Conservation (phyloP, 2,329 filamentous ascomycete genomes). For the Cladophialophora immunda region DNA sequence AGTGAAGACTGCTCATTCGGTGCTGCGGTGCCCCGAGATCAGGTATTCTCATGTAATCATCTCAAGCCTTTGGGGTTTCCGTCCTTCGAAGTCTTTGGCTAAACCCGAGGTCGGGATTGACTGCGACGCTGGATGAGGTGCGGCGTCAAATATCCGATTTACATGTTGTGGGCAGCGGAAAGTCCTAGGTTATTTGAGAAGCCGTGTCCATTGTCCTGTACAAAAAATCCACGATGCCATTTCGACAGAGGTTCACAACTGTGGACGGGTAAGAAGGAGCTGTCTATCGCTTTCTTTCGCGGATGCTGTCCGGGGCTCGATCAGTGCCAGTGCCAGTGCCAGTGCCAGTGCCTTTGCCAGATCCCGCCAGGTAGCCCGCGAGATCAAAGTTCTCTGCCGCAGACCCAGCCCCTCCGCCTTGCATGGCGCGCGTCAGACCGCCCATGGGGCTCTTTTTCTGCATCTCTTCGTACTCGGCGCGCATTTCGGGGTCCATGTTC, state of each 20-base stretch:
- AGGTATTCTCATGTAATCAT: background rate
- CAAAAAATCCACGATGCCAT: background rate
- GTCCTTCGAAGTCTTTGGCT: background rate
- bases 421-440: slow-evolving; percentile 65
- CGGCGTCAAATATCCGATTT: background rate
- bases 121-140: background rate
- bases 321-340: slow-evolving; percentile 47
- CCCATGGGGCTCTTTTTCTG: slow-evolving; percentile 78
- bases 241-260: background rate
- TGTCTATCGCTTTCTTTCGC: slow-evolving; percentile 36
- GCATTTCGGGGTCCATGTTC: slow-evolving; percentile 97
- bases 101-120: background rate
- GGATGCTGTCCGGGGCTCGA: slow-evolving; percentile 26
- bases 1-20: background rate
- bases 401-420: slow-evolving; percentile 55
- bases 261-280: background rate
- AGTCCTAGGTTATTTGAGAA: background rate
- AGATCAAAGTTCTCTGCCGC: slow-evolving; percentile 71
- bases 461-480: slow-evolving; percentile 89
- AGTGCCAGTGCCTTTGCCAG: slow-evolving; percentile 48
- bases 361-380: slow-evolving; percentile 71
- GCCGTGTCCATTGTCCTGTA: background rate
- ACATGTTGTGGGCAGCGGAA: background rate
- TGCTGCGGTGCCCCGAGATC: background rate
- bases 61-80: background rate